A percentile compares a stretch with the other conserved stretches of the same genome.
These are phyloP conservation scores for Neurospora sp. DNA, from an alignment of 2,329 filamentous ascomycete species.

Conservation along the genomic window DNA sequence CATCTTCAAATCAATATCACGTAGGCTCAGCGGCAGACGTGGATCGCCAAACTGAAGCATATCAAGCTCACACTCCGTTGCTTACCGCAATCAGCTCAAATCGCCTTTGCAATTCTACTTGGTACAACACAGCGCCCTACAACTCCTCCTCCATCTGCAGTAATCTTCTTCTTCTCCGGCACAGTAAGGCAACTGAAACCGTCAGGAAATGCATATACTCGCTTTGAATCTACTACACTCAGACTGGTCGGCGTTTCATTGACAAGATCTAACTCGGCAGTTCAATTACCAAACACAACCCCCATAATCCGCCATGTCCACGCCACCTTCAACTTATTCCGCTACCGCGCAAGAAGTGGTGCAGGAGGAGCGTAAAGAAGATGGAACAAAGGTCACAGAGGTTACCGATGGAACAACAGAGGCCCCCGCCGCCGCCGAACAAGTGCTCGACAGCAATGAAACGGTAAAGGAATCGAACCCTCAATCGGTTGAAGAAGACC, in stretches of 20 bases:
- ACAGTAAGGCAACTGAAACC: background rate
- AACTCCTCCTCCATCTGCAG: background rate
- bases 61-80: background rate
- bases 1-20: background rate
- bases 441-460: background rate
- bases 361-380: background rate
- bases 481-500: background rate
- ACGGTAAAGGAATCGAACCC: background rate
- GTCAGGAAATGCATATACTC: background rate
- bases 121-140: background rate
- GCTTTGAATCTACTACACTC: background rate
- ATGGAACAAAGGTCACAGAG: background rate
- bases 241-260: background rate
- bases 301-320: background rate
- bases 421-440: background rate
- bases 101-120: background rate
- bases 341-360: background rate
- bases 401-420: background rate
- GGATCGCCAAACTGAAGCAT: background rate
- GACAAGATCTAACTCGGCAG: background rate
- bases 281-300: background rate
- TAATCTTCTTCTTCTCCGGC: background rate
- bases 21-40: background rate
- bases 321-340: background rate
- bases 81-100: background rate